Conservation (phyloP, 176 grass and related monocot genomes). For the Rhynchospora tenuis region DNA sequence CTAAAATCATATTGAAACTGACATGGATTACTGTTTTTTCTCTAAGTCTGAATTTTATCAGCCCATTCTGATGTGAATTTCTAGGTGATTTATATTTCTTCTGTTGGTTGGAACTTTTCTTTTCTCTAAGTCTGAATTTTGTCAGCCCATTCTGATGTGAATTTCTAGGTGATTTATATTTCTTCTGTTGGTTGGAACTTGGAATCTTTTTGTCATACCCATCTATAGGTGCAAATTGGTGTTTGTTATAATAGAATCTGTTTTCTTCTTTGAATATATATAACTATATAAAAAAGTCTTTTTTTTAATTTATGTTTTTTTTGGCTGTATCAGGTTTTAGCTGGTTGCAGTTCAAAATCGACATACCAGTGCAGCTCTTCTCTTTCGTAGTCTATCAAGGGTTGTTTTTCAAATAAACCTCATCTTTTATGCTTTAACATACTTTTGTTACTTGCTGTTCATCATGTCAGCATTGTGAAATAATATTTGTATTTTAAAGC, state of each 20-base stretch:
- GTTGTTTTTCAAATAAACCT: neutral
- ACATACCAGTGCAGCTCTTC: neutral
- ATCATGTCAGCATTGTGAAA: conserved; percentile 1
- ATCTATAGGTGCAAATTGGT: neutral
- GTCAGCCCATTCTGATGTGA: neutral
- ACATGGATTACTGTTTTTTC: neutral
- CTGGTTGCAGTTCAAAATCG: neutral
- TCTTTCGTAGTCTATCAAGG: neutral
- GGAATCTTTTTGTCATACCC: neutral
- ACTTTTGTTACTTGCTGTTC: conserved; percentile 8
- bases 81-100: neutral
- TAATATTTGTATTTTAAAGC: conserved; percentile 8
- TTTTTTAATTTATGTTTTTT: neutral
- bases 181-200: neutral
- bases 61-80: neutral
- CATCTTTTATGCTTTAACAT: conserved; percentile 1
- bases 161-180: neutral
- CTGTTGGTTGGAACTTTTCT: neutral
- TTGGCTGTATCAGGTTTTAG: neutral
- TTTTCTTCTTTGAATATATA: neutral
- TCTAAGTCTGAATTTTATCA: neutral
- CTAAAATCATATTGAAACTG: neutral
- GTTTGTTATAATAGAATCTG: neutral
- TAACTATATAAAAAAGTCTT: neutral
- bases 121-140: no score